Conservation (phyloP, 179 eudicot genomes). For the Sideroxylon spinosum region DNA sequence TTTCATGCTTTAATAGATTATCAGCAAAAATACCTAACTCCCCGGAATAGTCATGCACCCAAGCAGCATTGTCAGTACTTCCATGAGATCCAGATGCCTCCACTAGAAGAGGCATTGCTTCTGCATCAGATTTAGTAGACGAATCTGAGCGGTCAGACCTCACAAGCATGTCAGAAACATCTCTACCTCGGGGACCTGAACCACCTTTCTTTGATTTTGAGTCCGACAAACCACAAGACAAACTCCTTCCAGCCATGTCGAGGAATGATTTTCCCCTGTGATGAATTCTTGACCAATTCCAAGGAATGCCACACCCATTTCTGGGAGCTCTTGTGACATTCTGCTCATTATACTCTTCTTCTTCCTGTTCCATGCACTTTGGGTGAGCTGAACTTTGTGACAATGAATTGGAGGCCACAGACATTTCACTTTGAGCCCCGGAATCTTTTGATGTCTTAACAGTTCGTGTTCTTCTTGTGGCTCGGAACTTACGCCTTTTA, state of each 20-base stretch:
- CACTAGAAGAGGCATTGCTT: conserved; percentile 70
- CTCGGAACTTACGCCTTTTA: conserved; percentile 64
- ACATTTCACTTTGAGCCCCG: conserved; percentile 45
- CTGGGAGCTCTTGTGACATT: conserved; percentile 54
- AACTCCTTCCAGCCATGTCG: conserved; percentile 82
- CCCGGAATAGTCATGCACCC: conserved; percentile 90
- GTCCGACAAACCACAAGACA: conserved; percentile 88
- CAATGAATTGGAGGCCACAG: conserved; percentile 83
- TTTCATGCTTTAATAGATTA: conserved; percentile 56
- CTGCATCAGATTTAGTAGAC: conserved; percentile 50
- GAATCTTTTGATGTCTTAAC: conserved; percentile 37
- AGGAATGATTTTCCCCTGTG: conserved; percentile 80
- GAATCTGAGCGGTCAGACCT: conserved; percentile 55
- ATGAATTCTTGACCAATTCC: conserved; percentile 94
- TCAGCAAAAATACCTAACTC: conserved; percentile 82
- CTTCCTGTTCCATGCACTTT: conserved; percentile 33
- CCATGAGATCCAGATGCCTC: conserved; percentile 67
- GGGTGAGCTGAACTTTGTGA: conserved; percentile 44
- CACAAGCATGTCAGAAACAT: conserved; percentile 35
- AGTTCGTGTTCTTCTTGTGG: conserved; percentile 51
- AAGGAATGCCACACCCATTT: conserved; percentile 88
- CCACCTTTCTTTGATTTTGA: conserved; percentile 52
- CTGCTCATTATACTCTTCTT: conserved; percentile 36
- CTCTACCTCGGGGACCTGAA: conserved; percentile 36
- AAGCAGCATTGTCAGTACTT: conserved; percentile 59